Evolutionary conservation across 2,329 filamentous ascomycete genomes (phyloP).

Genomic region (Aspergillus novofumigatus): DNA sequence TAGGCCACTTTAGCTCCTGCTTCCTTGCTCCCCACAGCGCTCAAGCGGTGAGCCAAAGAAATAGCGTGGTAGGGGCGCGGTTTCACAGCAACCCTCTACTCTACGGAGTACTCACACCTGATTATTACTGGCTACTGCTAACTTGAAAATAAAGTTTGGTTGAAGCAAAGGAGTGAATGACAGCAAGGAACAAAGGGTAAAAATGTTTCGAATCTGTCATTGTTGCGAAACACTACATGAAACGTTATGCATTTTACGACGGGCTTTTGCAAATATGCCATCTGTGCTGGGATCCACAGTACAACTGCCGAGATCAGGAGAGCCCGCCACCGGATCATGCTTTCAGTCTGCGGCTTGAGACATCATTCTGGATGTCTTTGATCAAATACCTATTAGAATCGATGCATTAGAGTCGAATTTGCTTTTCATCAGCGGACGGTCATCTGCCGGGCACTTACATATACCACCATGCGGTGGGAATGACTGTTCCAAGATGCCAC

Average conservation of each 20-base stretch:
- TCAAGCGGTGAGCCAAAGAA: slow-evolving; percentile 16
- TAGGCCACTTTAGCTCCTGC: neutral
- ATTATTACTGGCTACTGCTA: neutral
- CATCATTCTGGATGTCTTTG: slow-evolving; percentile 78
- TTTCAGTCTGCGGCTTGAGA: slow-evolving; percentile 69
- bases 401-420: slow-evolving; percentile 19
- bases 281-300: neutral
- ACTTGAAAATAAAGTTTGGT: neutral
- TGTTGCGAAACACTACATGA: neutral
- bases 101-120: neutral
- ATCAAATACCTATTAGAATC: slow-evolving; percentile 66
- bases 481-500: slow-evolving; percentile 93
- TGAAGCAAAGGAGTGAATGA: neutral
- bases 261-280: neutral
- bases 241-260: neutral
- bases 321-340: slow-evolving; percentile 39
- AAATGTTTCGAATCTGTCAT: neutral
- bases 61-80: neutral
- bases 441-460: slow-evolving; percentile 60
- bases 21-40: slow-evolving; percentile 7
- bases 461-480: slow-evolving; percentile 86
- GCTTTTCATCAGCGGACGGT: neutral
- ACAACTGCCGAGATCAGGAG: neutral
- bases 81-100: neutral
- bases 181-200: neutral